Evolutionary conservation across 2,329 filamentous ascomycete species (phyloP).

Genomic region (Didymella segeticola): DNA sequence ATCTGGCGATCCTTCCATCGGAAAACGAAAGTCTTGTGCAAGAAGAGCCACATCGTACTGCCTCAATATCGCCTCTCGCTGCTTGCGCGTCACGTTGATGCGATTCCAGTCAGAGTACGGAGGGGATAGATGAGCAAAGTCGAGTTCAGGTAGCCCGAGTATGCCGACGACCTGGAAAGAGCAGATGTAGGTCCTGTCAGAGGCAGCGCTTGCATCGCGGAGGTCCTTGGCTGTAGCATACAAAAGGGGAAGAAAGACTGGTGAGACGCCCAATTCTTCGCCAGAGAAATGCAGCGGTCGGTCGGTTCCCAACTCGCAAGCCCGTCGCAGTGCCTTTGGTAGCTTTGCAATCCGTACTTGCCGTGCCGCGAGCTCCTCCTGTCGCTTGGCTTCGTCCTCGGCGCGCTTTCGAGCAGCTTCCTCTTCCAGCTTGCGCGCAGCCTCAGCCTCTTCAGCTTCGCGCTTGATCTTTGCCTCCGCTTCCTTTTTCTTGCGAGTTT

Average conservation of each 20-base stretch:
- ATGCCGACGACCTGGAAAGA: constrained; percentile 51
- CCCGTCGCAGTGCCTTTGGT: constrained; percentile 45
- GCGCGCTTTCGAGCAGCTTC: constrained; percentile 38
- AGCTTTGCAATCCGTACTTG: constrained; percentile 45
- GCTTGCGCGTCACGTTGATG: constrained; percentile 41
- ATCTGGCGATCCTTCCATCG: constrained; percentile 47
- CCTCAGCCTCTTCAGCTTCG: constrained; percentile 43
- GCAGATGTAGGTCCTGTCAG: constrained; percentile 44
- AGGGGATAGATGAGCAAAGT: constrained; percentile 40
- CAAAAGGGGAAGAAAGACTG: constrained; percentile 48
- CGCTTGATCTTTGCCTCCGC: constrained; percentile 41
- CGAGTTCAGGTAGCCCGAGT: constrained; percentile 50
- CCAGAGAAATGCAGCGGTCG: constrained; percentile 49
- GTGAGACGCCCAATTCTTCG: constrained; percentile 48
- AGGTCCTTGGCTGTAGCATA: constrained; percentile 44
- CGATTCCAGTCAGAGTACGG: constrained; percentile 48
- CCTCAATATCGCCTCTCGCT: constrained; percentile 46
- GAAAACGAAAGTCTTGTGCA: constrained; percentile 48
- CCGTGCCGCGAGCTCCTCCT: constrained; percentile 41
- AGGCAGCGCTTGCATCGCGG: constrained; percentile 22
- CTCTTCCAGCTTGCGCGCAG: constrained; percentile 39
- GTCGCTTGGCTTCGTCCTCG: constrained; percentile 39
- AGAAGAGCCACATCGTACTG: constrained; percentile 49
- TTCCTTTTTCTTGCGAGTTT: constrained; percentile 35
- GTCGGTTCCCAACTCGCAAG: constrained; percentile 46